Evolutionary conservation across 192 early-diverging fungal species (phyloP).

Genomic region (Bifiguratus adelaidae): DNA sequence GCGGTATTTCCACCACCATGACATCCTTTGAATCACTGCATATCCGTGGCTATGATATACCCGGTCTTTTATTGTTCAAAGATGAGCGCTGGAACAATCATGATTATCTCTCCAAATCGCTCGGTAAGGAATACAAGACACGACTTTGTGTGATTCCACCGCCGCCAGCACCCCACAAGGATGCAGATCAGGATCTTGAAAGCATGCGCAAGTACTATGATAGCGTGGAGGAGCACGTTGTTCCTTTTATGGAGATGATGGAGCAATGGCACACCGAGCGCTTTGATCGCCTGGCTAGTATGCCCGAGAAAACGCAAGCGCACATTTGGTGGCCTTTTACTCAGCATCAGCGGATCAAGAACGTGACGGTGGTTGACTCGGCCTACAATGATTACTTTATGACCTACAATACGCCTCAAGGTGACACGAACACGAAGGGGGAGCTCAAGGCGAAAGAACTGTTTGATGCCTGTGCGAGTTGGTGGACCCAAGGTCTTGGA

Average conservation of each 20-base stretch:
- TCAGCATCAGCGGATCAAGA: slow-evolving; percentile 44
- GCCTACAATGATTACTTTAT: slow-evolving; percentile 55
- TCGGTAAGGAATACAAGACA: slow-evolving; percentile 14
- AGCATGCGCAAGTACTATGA: slow-evolving; percentile 50
- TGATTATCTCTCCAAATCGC: slow-evolving; percentile 22
- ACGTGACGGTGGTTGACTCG: slow-evolving; percentile 65
- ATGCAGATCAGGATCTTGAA: slow-evolving; percentile 30
- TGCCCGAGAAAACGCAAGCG: slow-evolving; percentile 34
- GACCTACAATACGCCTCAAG: slow-evolving; percentile 27
- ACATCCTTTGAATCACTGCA: slow-evolving; percentile 61
- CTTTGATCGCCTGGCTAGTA: slow-evolving; percentile 40
- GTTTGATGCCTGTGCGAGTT: slow-evolving; percentile 69
- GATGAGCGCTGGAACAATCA: slow-evolving; percentile 46
- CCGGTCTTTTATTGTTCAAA: slow-evolving; percentile 55
- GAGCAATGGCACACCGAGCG: slow-evolving; percentile 32
- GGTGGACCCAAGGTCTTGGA: slow-evolving; percentile 77
- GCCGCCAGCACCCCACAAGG: slow-evolving; percentile 23
- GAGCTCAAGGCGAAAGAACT: slow-evolving; percentile 21
- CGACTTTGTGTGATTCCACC: slow-evolving; percentile 27
- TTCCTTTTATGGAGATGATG: slow-evolving; percentile 29
- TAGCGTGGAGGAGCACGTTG: slow-evolving; percentile 28
- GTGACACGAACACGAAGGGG: not conserved
- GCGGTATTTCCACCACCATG: slow-evolving; percentile 75
- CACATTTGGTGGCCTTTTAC: slow-evolving; percentile 79
- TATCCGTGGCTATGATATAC: slow-evolving; percentile 60